These are phyloP conservation scores for Aspergillus sp. DNA, from an alignment of 2,329 filamentous ascomycete genomes.

Conservation along the genomic window DNA sequence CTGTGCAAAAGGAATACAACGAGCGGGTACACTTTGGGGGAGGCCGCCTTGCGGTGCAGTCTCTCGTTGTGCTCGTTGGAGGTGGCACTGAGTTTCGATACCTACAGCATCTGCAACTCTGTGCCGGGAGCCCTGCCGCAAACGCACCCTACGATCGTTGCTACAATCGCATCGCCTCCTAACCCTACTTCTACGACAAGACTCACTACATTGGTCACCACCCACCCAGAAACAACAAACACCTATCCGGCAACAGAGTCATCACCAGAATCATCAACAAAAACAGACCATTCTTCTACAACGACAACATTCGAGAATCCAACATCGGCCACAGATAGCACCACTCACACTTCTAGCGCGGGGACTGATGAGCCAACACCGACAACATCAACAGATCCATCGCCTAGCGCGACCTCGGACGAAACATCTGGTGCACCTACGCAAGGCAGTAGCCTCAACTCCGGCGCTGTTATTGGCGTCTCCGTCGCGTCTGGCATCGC, in stretches of 20 bases:
- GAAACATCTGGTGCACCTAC: conserved; percentile 8
- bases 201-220: conserved; percentile 5
- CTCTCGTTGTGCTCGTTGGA: conserved; percentile 55
- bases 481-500: conserved; percentile 38
- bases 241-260: background rate
- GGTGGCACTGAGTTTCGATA: conserved; percentile 46
- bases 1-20: conserved; percentile 62
- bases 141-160: conserved; percentile 39
- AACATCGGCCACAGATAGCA: conserved; percentile 13
- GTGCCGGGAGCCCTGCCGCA: conserved; percentile 34
- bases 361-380: conserved; percentile 11
- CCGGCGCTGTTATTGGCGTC: conserved; percentile 36
- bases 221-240: conserved; percentile 1
- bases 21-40: conserved; percentile 68
- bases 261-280: background rate
- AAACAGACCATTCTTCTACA: conserved; percentile 5
- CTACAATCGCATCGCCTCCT: conserved; percentile 28
- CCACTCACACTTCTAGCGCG: background rate
- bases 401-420: conserved; percentile 12
- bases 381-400: background rate
- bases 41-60: conserved; percentile 68
- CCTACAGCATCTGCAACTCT: conserved; percentile 58
- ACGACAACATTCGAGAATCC: conserved; percentile 19
- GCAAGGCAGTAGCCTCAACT: conserved; percentile 22
- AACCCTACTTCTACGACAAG: conserved; percentile 5